Evolutionary conservation across 73 alveolate genomes (phyloP).

Genomic region (Halteria grandinella): DNA sequence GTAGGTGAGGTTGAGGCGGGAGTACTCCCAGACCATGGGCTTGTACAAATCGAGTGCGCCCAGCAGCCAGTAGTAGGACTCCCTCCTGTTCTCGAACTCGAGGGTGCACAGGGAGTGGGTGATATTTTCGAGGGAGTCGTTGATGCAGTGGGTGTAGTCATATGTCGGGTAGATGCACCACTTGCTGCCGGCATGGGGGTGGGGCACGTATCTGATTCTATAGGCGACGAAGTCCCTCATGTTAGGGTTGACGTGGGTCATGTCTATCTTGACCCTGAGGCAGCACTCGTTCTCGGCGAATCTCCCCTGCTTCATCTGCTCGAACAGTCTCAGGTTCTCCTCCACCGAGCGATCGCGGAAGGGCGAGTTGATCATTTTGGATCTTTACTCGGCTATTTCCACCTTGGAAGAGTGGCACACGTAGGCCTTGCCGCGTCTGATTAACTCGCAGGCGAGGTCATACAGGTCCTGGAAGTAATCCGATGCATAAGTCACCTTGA

Average conservation of each 20-base stretch:
- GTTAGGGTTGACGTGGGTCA: constrained; percentile 92
- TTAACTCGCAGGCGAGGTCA: constrained; percentile 92
- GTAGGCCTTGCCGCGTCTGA: constrained; percentile 93
- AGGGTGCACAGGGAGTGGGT: constrained; percentile 98
- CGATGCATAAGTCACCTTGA: constrained; percentile 92
- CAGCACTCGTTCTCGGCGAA: constrained; percentile 96
- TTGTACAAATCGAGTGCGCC: constrained; percentile 97
- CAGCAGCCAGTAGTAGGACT: constrained; percentile 97
- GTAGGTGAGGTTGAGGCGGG: constrained; percentile 96
- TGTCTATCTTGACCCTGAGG: constrained; percentile 95
- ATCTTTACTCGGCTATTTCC: constrained; percentile 81
- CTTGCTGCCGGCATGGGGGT: constrained; percentile 98
- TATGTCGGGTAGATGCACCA: constrained; percentile 99
- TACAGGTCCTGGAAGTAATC: constrained; percentile 94
- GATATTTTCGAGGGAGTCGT: constrained; percentile 94
- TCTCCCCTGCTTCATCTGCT: constrained; percentile 95
- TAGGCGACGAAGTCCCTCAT: constrained; percentile 99
- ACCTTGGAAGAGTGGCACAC: constrained; percentile 86
- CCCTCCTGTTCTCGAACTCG: constrained; percentile 99
- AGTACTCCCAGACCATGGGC: constrained; percentile 99
- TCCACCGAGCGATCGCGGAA: constrained; percentile 94
- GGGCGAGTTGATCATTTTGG: constrained; percentile 87
- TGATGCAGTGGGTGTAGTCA: constrained; percentile 97
- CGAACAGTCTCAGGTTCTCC: constrained; percentile 91
- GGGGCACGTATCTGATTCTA: constrained; percentile 95